Evolutionary conservation across 805 yeast species (phyloP), one percentile per base, ranked within the genome.

Genomic region (Metschnikowia picachoensis): DNA sequence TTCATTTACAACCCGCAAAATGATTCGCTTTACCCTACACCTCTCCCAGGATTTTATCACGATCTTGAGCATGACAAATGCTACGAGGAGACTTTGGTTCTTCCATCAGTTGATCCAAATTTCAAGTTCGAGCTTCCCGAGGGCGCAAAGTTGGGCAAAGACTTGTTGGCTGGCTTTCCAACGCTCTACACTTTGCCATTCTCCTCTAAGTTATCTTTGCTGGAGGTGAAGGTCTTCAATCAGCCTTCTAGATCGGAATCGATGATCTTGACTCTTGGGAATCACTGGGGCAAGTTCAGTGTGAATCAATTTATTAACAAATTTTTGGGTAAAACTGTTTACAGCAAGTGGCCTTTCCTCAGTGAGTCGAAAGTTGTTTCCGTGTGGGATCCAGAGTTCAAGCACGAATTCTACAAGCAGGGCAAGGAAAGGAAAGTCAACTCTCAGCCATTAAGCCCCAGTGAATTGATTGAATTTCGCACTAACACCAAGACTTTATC

Each of bases 151-250:
- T 65, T 76, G 2, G 97, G 98, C 35, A 68, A 68, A n/a, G 76
- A 83, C 2, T 70, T 86, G 46, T 67, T 86, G 44, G 95, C 96
- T 9, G 97, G 98, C 1, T 94, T 94, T 76, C 98, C 99, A 42
- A 73, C 92, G 12, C 73, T 94, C 59, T 66, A 78, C 39, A 80
- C 95, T 0, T 65, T 94, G 37, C 84, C 89, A 7, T 84, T 82
- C 59, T 62, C 70, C 0, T 64, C 73, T 4, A 70, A 76, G 40
- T 64, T 91, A 52, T 76, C 74, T 37, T 70, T 74, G 50, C 84
- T 82, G 48, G 86, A 83, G 50, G 82, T 89, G 11, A 68, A 76
- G 47, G 85, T 94, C 3, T 94, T 94, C 69, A 89, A 90, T 58
- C 85, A 79, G 58, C 94, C 96, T 2, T 81, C 96, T 1, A 79